These are phyloP conservation scores for Parsonsia alboflavescens DNA, from an alignment of 257 asterid genomes.

Conservation along the genomic window DNA sequence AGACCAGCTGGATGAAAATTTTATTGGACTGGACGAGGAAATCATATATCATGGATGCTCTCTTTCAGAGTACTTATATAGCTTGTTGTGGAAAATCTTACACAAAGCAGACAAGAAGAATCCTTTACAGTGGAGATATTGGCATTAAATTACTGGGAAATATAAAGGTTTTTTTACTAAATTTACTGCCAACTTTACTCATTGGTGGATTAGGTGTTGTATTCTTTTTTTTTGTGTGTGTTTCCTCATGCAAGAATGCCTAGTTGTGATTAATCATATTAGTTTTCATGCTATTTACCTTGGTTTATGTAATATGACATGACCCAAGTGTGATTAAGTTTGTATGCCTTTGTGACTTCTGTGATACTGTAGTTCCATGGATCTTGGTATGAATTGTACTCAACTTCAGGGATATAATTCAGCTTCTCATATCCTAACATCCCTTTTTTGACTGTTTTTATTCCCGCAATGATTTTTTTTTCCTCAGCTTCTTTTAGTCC, in stretches of 20 bases:
- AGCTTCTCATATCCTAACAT: not conserved
- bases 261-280: too few relatives aligned
- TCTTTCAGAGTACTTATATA: constrained; percentile 21
- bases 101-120: constrained; percentile 38
- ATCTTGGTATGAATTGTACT: not conserved
- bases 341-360: too few relatives aligned
- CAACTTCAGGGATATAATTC: not conserved
- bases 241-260: too few relatives aligned
- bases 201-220: not conserved
- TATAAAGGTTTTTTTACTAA: constrained; percentile 29
- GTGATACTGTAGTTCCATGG: not conserved
- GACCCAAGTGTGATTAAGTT: too few relatives aligned
- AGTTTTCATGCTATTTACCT: too few relatives aligned
- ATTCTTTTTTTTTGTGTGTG: too few relatives aligned
- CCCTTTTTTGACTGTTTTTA: not conserved
- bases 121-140: constrained; percentile 43
- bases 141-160: constrained; percentile 67
- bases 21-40: constrained; percentile 25
- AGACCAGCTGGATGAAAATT: constrained; percentile 50
- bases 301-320: too few relatives aligned
- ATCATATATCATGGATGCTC: constrained; percentile 25
- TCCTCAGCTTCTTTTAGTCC: not conserved
- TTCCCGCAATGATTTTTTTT: not conserved
- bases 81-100: constrained; percentile 54
- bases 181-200: not conserved